phyloP scores from a whole-genome alignment of 129 eudicot species.

The Chrysanthemum makinoi region DNA sequence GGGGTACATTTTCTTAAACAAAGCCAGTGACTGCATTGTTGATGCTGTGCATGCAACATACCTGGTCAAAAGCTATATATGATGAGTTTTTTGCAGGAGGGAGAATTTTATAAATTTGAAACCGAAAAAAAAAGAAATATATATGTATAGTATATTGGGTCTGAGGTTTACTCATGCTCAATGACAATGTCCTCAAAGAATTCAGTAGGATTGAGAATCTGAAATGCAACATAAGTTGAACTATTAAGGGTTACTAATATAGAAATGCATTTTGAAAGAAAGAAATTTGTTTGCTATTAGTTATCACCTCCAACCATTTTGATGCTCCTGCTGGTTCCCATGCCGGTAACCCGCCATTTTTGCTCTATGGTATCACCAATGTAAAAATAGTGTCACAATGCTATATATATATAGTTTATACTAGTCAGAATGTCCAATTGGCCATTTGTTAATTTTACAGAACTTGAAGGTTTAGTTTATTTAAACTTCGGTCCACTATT shows the following conservation, averaged over 20 bases:
- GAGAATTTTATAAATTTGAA: constrained; percentile 4
- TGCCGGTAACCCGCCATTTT: constrained; percentile 69
- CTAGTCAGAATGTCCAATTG: too few species aligned
- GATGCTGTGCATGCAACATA: constrained; percentile 69
- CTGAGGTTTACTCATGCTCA: constrained; percentile 50
- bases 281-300: too few species aligned
- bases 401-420: neutral
- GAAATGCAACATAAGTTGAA: constrained; percentile 13
- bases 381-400: neutral
- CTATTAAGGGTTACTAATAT: neutral
- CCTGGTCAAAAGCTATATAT: constrained; percentile 15
- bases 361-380: constrained; percentile 46
- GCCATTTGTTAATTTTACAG: too few species aligned
- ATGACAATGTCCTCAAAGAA: constrained; percentile 67
- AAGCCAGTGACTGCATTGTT: constrained; percentile 47
- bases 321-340: constrained; percentile 77
- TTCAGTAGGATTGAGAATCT: constrained; percentile 79
- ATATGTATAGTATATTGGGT: neutral
- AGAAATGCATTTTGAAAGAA: neutral
- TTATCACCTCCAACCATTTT: constrained; percentile 64
- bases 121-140: neutral
- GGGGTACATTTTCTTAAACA: constrained; percentile 60
- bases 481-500: too few species aligned
- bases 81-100: too few species aligned
- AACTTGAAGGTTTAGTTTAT: too few species aligned